Evolutionary conservation across 2,329 filamentous ascomycete genomes (phyloP).

Genomic region (Aschersonia sp.): DNA sequence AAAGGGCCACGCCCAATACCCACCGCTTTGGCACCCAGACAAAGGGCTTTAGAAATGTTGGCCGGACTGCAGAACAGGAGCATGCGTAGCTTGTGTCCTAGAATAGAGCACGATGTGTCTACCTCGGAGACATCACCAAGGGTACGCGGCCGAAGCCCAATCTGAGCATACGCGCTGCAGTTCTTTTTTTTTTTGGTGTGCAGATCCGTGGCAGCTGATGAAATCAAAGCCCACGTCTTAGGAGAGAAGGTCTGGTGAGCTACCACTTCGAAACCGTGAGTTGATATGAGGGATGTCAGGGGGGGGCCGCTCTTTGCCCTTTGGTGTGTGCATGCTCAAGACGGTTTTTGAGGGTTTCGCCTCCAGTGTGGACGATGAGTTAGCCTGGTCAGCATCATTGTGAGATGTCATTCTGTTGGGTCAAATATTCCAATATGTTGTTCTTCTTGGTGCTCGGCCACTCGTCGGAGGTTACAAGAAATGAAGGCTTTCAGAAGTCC

Average conservation of each 20-base stretch:
- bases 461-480: too few relatives aligned
- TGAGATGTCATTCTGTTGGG: too few relatives aligned
- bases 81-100: slow-evolving; percentile 34
- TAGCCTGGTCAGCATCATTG: too few relatives aligned
- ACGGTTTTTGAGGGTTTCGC: too few relatives aligned
- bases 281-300: slow-evolving; percentile 10
- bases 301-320: slow-evolving; percentile 5
- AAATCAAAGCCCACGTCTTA: slow-evolving; percentile 59
- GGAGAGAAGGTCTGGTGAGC: slow-evolving; percentile 38
- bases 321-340: not conserved
- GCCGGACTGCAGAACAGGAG: slow-evolving; percentile 39
- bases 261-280: slow-evolving; percentile 42
- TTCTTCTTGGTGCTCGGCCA: too few relatives aligned
- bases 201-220: slow-evolving; percentile 48
- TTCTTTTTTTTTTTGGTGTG: slow-evolving; percentile 40
- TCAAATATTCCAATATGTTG: too few relatives aligned
- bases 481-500: too few relatives aligned
- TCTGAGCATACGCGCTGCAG: slow-evolving; percentile 34
- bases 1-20: slow-evolving; percentile 47
- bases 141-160: slow-evolving; percentile 44
- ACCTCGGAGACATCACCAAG: slow-evolving; percentile 40
- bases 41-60: slow-evolving; percentile 52
- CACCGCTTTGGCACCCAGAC: slow-evolving; percentile 47
- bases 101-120: slow-evolving; percentile 34
- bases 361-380: too few relatives aligned